Percentiles rank a stretch among this genome's conserved stretches.
phyloP scores from a whole-genome alignment of 768 basidiomycete genomes.

The Candolleomyces efflorescens region DNA sequence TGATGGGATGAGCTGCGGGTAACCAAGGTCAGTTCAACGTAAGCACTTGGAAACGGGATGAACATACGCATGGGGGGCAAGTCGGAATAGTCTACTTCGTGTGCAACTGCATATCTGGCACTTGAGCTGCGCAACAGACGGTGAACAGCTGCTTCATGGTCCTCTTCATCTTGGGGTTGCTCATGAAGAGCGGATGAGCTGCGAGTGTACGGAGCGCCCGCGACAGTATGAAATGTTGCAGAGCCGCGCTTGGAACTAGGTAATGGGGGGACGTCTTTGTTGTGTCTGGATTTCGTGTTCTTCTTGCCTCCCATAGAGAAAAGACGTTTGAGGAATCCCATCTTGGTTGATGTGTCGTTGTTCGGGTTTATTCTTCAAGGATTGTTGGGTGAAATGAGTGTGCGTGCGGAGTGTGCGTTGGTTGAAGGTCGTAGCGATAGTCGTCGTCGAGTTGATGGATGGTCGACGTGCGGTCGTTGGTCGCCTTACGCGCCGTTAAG shows the following conservation, averaged over 20 bases:
- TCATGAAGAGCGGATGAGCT: neutral
- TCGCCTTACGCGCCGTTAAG: neutral
- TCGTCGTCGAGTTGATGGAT: neutral
- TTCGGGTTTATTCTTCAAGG: neutral
- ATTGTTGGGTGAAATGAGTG: neutral
- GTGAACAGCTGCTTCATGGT: slow-evolving; percentile 42
- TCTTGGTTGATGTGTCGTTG: slow-evolving; percentile 17
- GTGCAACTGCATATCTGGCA: slow-evolving; percentile 53
- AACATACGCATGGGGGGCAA: slow-evolving; percentile 71
- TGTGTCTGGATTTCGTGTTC: slow-evolving; percentile 41
- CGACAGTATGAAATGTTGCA: slow-evolving; percentile 5
- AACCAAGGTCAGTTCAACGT: slow-evolving; percentile 9
- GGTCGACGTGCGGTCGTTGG: neutral
- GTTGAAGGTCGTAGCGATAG: neutral
- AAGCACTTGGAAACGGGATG: neutral
- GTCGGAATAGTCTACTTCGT: slow-evolving; percentile 51
- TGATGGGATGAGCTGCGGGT: slow-evolving; percentile 60
- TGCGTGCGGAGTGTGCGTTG: neutral
- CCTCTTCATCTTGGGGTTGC: slow-evolving; percentile 38
- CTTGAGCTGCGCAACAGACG: slow-evolving; percentile 72
- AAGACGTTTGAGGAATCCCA: slow-evolving; percentile 70
- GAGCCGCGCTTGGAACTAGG: slow-evolving; percentile 4
- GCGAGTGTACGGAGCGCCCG: neutral
- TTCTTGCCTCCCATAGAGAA: slow-evolving; percentile 65
- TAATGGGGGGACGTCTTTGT: slow-evolving; percentile 18